These are phyloP conservation scores for Canavalia gladiata DNA, from an alignment of 306 rosid genomes.

Conservation along the genomic window DNA sequence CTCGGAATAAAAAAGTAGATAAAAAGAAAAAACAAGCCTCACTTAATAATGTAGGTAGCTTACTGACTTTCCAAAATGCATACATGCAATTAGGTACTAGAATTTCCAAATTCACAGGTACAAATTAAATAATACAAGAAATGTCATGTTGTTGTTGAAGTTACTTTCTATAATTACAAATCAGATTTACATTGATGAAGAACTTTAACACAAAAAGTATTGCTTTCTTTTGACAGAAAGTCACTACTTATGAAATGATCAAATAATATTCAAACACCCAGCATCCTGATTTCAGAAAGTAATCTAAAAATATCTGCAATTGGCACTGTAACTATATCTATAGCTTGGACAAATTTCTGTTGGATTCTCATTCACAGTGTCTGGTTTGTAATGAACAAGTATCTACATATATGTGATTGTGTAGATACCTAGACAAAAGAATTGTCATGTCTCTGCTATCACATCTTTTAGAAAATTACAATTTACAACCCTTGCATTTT, in stretches of 20 bases:
- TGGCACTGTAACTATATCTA: background rate
- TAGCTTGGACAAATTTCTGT: conserved; percentile 1
- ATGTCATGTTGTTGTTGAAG: background rate
- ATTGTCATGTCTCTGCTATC: background rate
- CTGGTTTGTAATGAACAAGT: background rate
- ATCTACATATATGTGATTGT: background rate
- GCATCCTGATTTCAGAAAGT: conserved; percentile 1
- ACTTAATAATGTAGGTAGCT: conserved; percentile 30
- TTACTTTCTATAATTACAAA: background rate
- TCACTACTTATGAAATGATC: conserved; percentile 3
- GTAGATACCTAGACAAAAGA: background rate
- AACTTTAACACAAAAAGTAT: conserved; percentile 8
- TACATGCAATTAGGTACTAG: conserved; percentile 14
- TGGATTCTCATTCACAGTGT: background rate
- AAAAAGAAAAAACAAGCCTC: conserved; percentile 14
- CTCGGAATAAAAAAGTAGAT: conserved; percentile 18
- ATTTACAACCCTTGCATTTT: background rate
- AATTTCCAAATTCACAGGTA: conserved; percentile 29
- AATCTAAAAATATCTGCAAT: conserved; percentile 5
- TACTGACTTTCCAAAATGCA: conserved; percentile 32
- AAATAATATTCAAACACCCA: conserved; percentile 24
- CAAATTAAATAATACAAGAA: conserved; percentile 5
- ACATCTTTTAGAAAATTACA: background rate
- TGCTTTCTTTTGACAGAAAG: conserved; percentile 10
- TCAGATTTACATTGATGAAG: conserved; percentile 33